A percentile compares a stretch with the other conserved stretches of the same genome.
Conservation (phyloP, 192 early-diverging fungal species). For the Lunasporangiospora selenospora region DNA sequence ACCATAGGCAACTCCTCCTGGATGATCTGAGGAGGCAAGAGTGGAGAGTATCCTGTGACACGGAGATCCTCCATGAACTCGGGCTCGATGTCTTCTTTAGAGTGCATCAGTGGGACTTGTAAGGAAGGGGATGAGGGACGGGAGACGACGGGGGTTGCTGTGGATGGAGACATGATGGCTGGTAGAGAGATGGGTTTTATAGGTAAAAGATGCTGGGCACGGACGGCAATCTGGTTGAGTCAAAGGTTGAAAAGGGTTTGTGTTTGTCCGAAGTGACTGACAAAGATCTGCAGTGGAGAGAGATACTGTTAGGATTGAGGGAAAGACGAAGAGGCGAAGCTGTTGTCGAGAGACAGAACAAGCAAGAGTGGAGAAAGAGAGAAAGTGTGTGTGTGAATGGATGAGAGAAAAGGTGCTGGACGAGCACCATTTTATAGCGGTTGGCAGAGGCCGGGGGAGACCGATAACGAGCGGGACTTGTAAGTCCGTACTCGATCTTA, state of each 20-base stretch:
- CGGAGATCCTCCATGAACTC: slow-evolving; percentile 84
- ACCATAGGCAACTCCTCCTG: slow-evolving; percentile 84
- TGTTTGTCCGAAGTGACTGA: not conserved
- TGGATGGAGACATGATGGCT: not conserved
- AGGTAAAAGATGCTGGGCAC: too few species aligned
- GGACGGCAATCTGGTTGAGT: not conserved
- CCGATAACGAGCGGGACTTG: too few species aligned
- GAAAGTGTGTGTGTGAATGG: too few species aligned
- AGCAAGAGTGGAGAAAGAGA: too few species aligned
- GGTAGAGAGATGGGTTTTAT: not conserved
- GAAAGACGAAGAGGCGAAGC: too few species aligned
- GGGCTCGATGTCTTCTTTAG: slow-evolving; percentile 46
- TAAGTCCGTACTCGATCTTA: too few species aligned
- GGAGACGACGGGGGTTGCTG: not conserved
- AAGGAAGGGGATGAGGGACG: slow-evolving; percentile 24
- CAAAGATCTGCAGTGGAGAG: slow-evolving; percentile 17
- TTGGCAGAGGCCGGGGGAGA: too few species aligned
- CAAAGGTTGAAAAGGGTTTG: not conserved
- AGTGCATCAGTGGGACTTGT: slow-evolving; percentile 40
- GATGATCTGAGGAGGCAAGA: slow-evolving; percentile 90
- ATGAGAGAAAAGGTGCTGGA: too few species aligned
- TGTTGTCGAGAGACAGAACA: too few species aligned
- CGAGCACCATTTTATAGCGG: too few species aligned
- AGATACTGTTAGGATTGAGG: slow-evolving; percentile 19
- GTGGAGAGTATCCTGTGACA: slow-evolving; percentile 87